These are phyloP conservation scores for Carallia brachiata DNA, from an alignment of 345 rosid species.

Conservation along the genomic window DNA sequence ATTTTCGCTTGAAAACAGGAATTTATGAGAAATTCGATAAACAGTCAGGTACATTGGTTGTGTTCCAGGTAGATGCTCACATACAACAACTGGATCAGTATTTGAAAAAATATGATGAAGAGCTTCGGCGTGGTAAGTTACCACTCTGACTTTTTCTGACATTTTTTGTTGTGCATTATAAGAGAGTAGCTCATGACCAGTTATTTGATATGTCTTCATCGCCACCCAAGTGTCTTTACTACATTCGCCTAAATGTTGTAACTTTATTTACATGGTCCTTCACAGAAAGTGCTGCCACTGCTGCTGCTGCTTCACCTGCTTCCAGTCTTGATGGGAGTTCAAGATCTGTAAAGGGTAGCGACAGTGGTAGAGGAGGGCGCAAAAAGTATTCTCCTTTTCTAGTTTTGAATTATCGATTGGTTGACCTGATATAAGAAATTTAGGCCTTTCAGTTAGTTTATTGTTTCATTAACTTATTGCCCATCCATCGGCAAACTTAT, in stretches of 20 bases:
- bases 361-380: constrained; percentile 92
- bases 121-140: constrained; percentile 67
- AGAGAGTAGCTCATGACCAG: neutral
- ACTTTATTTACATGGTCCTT: constrained; percentile 6
- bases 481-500: no score
- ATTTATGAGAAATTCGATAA: no score
- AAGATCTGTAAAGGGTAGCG: constrained; percentile 67
- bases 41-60: no score
- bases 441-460: neutral
- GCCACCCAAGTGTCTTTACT: neutral
- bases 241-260: neutral
- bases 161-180: neutral
- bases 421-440: neutral
- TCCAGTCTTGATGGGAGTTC: constrained; percentile 42
- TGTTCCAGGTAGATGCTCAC: constrained; percentile 84
- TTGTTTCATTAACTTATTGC: no score
- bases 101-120: constrained; percentile 72
- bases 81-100: constrained; percentile 93
- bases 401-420: constrained; percentile 4
- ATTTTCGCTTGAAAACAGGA: no score
- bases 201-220: neutral
- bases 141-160: neutral
- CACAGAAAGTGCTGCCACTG: constrained; percentile 54
- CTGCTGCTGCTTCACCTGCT: constrained; percentile 34
- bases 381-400: constrained; percentile 61